Evolutionary conservation across 441 rosid species (phyloP).

Genomic region (Euphorbia celastroides): DNA sequence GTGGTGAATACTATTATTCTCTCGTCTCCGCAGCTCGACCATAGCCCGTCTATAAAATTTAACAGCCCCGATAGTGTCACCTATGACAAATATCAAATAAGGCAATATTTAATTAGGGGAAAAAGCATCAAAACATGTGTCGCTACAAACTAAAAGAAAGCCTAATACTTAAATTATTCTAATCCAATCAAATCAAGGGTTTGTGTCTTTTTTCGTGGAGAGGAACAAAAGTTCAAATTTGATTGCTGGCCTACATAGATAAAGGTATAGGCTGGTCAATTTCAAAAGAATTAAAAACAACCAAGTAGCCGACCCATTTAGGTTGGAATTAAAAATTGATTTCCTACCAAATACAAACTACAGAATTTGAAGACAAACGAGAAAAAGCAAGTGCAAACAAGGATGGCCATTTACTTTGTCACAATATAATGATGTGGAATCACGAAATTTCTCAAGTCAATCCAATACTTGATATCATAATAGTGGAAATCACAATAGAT

Average conservation of each 20-base stretch:
- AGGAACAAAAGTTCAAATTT: constrained; percentile 3
- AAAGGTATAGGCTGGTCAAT: too few relatives aligned
- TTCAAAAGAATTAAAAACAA: too few relatives aligned
- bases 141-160: too few relatives aligned
- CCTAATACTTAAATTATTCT: too few relatives aligned
- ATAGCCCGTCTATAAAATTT: constrained; percentile 49
- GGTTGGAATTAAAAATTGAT: background rate
- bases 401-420: background rate
- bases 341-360: background rate
- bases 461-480: background rate
- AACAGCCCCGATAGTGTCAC: constrained; percentile 43
- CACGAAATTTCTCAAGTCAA: background rate
- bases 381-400: too few relatives aligned
- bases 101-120: too few relatives aligned
- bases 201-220: background rate
- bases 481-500: constrained; percentile 2
- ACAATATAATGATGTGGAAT: background rate
- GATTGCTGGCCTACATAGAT: background rate
- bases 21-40: constrained; percentile 58
- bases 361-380: too few relatives aligned
- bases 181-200: background rate
- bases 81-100: constrained; percentile 13
- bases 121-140: too few relatives aligned
- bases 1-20: constrained; percentile 48
- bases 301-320: background rate